A percentile compares a stretch with the other conserved stretches of the same genome.
phyloP scores from a whole-genome alignment of 2,329 filamentous ascomycete species.

The Cercospora sp. region DNA sequence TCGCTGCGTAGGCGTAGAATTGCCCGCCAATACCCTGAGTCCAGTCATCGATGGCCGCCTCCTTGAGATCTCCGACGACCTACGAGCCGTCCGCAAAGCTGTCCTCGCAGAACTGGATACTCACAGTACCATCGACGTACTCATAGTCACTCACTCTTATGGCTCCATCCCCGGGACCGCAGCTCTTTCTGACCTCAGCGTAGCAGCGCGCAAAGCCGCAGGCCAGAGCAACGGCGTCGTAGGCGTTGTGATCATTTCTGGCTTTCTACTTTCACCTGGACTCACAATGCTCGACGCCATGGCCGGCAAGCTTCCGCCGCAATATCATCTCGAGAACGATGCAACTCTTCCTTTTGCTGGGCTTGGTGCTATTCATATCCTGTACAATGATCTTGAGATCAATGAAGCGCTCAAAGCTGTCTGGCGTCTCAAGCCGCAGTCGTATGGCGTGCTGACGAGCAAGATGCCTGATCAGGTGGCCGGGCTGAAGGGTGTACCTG shows the following conservation, averaged over 20 bases:
- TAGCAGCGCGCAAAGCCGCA: not conserved
- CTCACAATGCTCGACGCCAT: slow-evolving; percentile 12
- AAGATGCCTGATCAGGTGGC: not conserved
- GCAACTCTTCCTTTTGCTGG: slow-evolving; percentile 20
- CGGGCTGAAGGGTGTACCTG: not conserved
- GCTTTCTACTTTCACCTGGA: not conserved
- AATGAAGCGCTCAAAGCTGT: not conserved
- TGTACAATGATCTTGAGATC: not conserved
- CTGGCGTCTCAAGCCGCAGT: not conserved
- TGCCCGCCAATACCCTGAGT: not conserved
- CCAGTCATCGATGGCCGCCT: not conserved
- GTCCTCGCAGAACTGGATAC: not conserved
- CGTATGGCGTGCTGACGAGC: not conserved
- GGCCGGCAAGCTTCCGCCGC: slow-evolving; percentile 15
- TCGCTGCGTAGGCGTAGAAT: not conserved
- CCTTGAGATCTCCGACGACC: not conserved
- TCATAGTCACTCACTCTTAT: not conserved
- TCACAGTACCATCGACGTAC: not conserved
- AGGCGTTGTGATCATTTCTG: not conserved
- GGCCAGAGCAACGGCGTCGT: not conserved
- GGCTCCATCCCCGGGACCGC: not conserved
- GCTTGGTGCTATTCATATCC: not conserved
- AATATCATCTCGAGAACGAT: slow-evolving; percentile 15
- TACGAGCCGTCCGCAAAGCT: not conserved
- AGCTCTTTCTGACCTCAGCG: not conserved